Evolutionary conservation across 208 protist genomes (phyloP).

Genomic region (Trypanosoma avium): DNA sequence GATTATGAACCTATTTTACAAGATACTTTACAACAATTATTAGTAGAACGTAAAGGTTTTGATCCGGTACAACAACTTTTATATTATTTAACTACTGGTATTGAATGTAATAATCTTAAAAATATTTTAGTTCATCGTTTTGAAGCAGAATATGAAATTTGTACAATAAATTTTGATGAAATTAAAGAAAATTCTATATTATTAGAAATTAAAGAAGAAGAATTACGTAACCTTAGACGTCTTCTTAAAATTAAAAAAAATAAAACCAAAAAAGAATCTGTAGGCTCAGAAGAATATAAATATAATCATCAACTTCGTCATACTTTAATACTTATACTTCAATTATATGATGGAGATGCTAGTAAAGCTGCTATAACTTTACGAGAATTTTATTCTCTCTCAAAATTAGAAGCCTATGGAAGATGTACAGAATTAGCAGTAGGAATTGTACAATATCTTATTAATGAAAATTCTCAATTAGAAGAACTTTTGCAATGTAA

Average conservation of each 20-base stretch:
- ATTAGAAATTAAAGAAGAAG: background rate
- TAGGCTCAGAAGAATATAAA: too few species aligned
- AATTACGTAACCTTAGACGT: background rate
- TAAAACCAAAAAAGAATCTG: too few species aligned
- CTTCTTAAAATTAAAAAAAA: background rate
- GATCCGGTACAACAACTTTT: constrained; percentile 18
- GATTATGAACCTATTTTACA: background rate
- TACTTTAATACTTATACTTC: constrained; percentile 11
- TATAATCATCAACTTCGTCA: background rate
- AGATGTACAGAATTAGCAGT: constrained; percentile 9
- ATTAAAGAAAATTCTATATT: background rate
- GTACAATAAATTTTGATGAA: background rate
- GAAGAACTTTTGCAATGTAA: constrained; percentile 31
- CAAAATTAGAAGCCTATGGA: constrained; percentile 15
- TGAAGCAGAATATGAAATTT: constrained; percentile 1
- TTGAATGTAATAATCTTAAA: constrained; percentile 2
- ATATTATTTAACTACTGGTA: constrained; percentile 9
- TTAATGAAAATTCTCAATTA: constrained; percentile 15
- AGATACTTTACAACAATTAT: background rate
- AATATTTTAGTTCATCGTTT: constrained; percentile 16
- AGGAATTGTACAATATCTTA: constrained; percentile 16
- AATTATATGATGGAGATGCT: constrained; percentile 15
- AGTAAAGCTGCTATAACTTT: background rate
- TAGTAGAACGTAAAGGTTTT: constrained; percentile 2
- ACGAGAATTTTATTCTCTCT: constrained; percentile 3